phyloP scores from a whole-genome alignment of 441 rosid species.

The Gossypium gossypioides region DNA sequence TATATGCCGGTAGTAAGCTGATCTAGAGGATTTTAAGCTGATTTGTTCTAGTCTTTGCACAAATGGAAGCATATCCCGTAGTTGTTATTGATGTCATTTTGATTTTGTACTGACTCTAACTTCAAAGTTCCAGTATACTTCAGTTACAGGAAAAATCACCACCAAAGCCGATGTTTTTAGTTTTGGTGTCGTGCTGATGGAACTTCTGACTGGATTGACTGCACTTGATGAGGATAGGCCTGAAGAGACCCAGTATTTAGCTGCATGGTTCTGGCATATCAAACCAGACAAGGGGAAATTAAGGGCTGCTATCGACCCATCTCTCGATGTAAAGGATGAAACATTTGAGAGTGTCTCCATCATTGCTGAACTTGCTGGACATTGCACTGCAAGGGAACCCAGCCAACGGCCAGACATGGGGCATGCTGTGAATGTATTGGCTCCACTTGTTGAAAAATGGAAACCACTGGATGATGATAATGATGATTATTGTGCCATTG shows the following conservation, averaged over 20 bases:
- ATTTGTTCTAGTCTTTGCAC: background rate
- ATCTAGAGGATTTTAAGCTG: slow-evolving; percentile 1
- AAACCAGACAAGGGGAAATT: slow-evolving; percentile 42
- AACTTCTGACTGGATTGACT: slow-evolving; percentile 54
- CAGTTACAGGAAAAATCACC: slow-evolving; percentile 68
- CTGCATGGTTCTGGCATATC: slow-evolving; percentile 58
- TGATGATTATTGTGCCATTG: slow-evolving; percentile 56
- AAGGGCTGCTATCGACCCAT: slow-evolving; percentile 42
- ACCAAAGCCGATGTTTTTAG: slow-evolving; percentile 70
- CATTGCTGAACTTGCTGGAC: slow-evolving; percentile 59
- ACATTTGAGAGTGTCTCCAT: slow-evolving; percentile 48
- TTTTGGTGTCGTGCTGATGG: slow-evolving; percentile 66
- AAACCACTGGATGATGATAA: slow-evolving; percentile 42
- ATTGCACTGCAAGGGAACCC: slow-evolving; percentile 65
- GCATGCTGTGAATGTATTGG: slow-evolving; percentile 54
- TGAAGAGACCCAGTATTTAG: slow-evolving; percentile 59
- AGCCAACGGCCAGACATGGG: slow-evolving; percentile 70
- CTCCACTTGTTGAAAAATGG: slow-evolving; percentile 64
- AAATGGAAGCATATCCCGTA: background rate
- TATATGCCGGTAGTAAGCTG: background rate
- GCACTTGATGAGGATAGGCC: slow-evolving; percentile 68
- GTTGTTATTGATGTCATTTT: background rate
- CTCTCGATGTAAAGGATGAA: slow-evolving; percentile 42
- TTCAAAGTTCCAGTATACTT: background rate
- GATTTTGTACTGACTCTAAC: background rate